A percentile compares a stretch with the other conserved stretches of the same genome.
Evolutionary conservation across 148 eudicot species (phyloP).

Genomic region (Suaeda aralocaspica): DNA sequence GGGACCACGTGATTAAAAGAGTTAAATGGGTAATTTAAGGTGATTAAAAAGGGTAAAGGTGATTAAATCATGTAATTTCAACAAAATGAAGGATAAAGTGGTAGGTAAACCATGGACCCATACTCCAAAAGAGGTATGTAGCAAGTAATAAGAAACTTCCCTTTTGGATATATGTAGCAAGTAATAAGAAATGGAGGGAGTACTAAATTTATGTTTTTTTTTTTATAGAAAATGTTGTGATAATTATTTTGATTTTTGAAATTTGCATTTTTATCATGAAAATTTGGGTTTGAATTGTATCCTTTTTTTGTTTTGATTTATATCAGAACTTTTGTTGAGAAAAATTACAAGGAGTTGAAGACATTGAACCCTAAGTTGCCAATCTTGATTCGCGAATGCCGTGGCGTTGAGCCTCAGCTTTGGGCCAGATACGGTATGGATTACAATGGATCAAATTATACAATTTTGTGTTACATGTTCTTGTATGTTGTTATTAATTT

Average conservation of each 20-base stretch:
- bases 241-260: neutral
- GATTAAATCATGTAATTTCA: too few relatives aligned
- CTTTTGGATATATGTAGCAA: too few relatives aligned
- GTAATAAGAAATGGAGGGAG: too few relatives aligned
- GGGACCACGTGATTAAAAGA: too few relatives aligned
- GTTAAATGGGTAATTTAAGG: too few relatives aligned
- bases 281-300: neutral
- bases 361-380: conserved; percentile 80
- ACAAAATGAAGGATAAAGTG: too few relatives aligned
- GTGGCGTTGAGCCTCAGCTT: conserved; percentile 83
- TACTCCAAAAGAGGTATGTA: too few relatives aligned
- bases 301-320: conserved; percentile 6
- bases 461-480: too few relatives aligned
- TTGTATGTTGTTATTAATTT: too few relatives aligned
- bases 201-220: neutral
- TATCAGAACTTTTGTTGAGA: conserved; percentile 68
- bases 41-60: too few relatives aligned
- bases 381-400: conserved; percentile 80
- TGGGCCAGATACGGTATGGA: conserved; percentile 92
- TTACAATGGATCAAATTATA: neutral
- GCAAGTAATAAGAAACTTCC: too few relatives aligned
- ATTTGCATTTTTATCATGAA: neutral
- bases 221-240: neutral
- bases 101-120: too few relatives aligned
- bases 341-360: conserved; percentile 89